Conservation (phyloP, 2,329 filamentous ascomycete species). For the Aspergillus brunneoviolaceus region DNA sequence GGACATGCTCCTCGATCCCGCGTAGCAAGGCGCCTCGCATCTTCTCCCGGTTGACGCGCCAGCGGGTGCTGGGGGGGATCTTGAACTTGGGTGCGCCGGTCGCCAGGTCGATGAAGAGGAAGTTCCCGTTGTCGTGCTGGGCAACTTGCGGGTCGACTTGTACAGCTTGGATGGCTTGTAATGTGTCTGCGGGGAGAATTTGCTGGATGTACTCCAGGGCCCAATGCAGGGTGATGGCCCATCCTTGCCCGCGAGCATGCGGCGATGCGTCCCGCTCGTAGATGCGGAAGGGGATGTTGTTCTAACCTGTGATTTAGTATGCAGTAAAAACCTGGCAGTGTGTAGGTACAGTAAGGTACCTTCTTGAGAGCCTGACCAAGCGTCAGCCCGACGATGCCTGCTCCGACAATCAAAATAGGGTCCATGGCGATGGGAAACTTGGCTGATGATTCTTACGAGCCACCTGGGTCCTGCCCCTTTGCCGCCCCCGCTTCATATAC, state of each 20-base stretch:
- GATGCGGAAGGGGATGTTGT: constrained; percentile 29
- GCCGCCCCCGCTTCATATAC: too few relatives aligned
- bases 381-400: constrained; percentile 27
- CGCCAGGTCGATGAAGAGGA: constrained; percentile 31
- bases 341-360: background rate
- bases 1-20: constrained; percentile 24
- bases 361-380: constrained; percentile 26
- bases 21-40: constrained; percentile 19
- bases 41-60: constrained; percentile 29
- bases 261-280: constrained; percentile 31
- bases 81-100: constrained; percentile 30
- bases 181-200: constrained; percentile 19
- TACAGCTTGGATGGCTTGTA: constrained; percentile 18
- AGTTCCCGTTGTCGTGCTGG: constrained; percentile 25
- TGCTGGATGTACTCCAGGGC: constrained; percentile 23
- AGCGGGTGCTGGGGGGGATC: constrained; percentile 30
- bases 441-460: too few relatives aligned
- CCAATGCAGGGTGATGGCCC: constrained; percentile 31
- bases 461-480: too few relatives aligned
- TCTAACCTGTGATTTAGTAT: too few relatives aligned
- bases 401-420: constrained; percentile 28
- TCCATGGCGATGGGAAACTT: constrained; percentile 12
- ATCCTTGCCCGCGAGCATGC: constrained; percentile 26
- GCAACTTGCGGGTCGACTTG: constrained; percentile 28
- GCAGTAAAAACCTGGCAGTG: too few relatives aligned